Evolutionary conservation across 768 basidiomycete species (phyloP), one percentile per base, ranked within the genome.

Genomic region (Collybia sp.): DNA sequence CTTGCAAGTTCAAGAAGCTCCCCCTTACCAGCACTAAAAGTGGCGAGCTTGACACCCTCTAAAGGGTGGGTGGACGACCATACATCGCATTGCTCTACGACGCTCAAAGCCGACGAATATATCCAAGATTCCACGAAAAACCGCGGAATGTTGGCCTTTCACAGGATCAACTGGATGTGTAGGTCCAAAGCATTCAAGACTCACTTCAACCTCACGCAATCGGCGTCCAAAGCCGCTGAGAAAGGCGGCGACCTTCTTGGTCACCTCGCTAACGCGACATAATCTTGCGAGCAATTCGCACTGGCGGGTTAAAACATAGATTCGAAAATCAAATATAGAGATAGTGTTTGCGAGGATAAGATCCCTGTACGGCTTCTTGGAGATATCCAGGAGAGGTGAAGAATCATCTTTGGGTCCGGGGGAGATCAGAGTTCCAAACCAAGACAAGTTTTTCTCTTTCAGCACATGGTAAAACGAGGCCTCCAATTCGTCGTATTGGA

Each of bases 101-200:
- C 82, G 51, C 85, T 90, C 37, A 94, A 71, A 15, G 91, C 83
- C 0, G 93, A 91, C 13, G 88, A 91, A 64, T 92, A 97, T 30
- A 79, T 85, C 96, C 96, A 99, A 0, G 89, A 85, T 59, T 96
- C 90, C 30, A 96, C 72, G 60, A 95, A 96, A 57, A 84, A 79
- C 13, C 70, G 67, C 0, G 86, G 76, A 17, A 88, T 67, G 3
- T 69, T 73, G 30, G 56, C 60, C 79, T 83, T 48, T 52, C 36
- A 50, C 57, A 48, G 8, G 19, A 25, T 25, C 50, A 38, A 30
- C 49, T 40, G 43, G 41, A 11, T 44, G 38, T 12, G 30, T 46
- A 42, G 37, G 44, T 53, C 45, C 49, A 5, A 19, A 49, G 13
- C 16, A 36, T 31, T 31, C 38, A 68, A 41, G 44, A 84, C 90